These are phyloP conservation scores for Monosporascus sp. DNA, from an alignment of 2,329 filamentous ascomycete species.

Conservation along the genomic window DNA sequence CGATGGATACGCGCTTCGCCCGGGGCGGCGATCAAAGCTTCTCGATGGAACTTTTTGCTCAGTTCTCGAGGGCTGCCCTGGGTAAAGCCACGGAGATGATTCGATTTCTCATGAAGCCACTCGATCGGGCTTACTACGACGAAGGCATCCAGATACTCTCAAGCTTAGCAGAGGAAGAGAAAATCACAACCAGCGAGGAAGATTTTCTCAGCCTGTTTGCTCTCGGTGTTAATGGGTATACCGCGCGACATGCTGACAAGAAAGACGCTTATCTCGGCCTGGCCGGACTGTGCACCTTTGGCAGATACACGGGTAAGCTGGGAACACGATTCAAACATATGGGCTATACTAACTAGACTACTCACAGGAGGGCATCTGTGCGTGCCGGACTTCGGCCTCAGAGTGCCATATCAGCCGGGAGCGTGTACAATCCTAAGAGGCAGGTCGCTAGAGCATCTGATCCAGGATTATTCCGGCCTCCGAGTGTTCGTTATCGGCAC, in stretches of 20 bases:
- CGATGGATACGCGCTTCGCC: not conserved
- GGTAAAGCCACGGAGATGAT: conserved; percentile 3
- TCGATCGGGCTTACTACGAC: conserved; percentile 3
- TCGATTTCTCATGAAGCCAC: conserved; percentile 3
- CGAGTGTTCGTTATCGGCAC: no score
- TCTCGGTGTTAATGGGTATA: not conserved
- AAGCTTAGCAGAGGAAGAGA: not conserved
- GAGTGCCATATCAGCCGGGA: no score
- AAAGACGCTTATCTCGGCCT: conserved; percentile 5
- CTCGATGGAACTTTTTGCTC: not conserved
- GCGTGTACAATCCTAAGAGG: no score
- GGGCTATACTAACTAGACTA: no score
- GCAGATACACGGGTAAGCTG: not conserved
- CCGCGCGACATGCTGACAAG: conserved; percentile 4
- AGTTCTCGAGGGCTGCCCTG: conserved; percentile 1
- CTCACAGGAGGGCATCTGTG: no score
- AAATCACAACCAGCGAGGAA: not conserved
- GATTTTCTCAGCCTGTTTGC: conserved; percentile 1
- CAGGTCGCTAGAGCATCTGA: no score
- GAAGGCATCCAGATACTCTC: conserved; percentile 1
- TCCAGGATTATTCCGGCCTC: no score
- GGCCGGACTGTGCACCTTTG: conserved; percentile 5
- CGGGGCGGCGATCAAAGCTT: not conserved
- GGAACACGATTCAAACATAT: not conserved
- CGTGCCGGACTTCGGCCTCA: no score